Evolutionary conservation across 768 basidiomycete genomes (phyloP).

Genomic region (Mycena polygramma): DNA sequence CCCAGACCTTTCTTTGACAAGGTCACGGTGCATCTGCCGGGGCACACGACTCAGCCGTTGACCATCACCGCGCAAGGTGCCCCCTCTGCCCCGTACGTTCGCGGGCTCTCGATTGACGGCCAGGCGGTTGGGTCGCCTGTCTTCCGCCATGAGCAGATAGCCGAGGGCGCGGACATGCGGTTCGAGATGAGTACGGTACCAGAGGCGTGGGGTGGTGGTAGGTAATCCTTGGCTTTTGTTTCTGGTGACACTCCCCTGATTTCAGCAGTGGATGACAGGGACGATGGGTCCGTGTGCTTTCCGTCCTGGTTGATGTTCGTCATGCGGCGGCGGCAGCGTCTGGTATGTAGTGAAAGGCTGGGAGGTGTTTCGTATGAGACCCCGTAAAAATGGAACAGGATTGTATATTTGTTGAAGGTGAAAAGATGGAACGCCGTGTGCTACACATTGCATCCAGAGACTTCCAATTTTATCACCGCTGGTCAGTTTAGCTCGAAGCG

Average conservation of each 20-base stretch:
- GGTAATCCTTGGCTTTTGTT: background rate
- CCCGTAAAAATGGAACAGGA: background rate
- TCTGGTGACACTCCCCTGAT: background rate
- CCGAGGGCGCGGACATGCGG: constrained; percentile 64
- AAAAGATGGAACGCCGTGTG: no score
- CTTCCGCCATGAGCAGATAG: constrained; percentile 73
- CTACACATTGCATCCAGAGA: no score
- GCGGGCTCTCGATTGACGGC: constrained; percentile 71
- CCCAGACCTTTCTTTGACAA: constrained; percentile 64
- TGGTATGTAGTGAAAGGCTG: background rate
- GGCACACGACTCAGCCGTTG: constrained; percentile 52
- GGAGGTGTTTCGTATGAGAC: background rate
- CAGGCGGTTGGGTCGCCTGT: constrained; percentile 56
- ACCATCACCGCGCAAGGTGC: constrained; percentile 71
- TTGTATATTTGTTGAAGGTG: no score
- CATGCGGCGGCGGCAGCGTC: background rate
- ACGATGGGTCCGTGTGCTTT: background rate
- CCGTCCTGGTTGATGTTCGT: constrained; percentile 6
- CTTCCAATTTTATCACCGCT: no score
- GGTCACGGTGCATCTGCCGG: constrained; percentile 69
- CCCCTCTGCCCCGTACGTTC: constrained; percentile 69
- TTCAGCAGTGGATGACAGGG: background rate
- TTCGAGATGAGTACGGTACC: constrained; percentile 76
- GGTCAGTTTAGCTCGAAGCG: no score
- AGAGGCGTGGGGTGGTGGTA: constrained; percentile 56